Evolutionary conservation across 768 basidiomycete species (phyloP).

Genomic region (Auriculariales sp.): DNA sequence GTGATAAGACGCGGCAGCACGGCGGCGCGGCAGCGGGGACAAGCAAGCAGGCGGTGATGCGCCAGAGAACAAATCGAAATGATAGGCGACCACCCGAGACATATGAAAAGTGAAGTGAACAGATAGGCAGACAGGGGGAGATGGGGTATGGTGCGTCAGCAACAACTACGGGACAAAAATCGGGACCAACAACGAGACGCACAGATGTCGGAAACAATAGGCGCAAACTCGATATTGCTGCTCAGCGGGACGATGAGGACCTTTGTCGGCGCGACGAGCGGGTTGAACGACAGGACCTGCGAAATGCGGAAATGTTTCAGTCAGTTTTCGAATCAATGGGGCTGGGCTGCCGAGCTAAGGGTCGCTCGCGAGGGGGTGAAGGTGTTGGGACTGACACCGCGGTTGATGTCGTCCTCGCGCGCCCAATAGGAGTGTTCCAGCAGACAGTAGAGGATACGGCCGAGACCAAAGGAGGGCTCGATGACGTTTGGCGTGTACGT

Average conservation of each 20-base stretch:
- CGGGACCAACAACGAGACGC: slow-evolving; percentile 23
- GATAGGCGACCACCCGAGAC: too few species aligned
- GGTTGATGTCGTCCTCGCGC: slow-evolving; percentile 80
- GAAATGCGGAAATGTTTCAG: slow-evolving; percentile 8
- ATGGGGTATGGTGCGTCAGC: neutral
- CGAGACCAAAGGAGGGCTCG: slow-evolving; percentile 95
- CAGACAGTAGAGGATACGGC: slow-evolving; percentile 85
- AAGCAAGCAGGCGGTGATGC: too few species aligned
- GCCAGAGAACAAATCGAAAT: too few species aligned
- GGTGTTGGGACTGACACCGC: slow-evolving; percentile 46
- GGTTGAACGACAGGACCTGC: slow-evolving; percentile 81
- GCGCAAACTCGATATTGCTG: slow-evolving; percentile 68
- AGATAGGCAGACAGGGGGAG: slow-evolving; percentile 5
- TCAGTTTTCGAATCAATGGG: neutral
- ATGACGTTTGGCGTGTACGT: slow-evolving; percentile 97
- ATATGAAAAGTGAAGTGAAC: slow-evolving; percentile 6
- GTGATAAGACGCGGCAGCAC: too few species aligned
- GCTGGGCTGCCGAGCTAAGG: neutral
- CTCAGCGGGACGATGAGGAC: slow-evolving; percentile 92
- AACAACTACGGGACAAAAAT: neutral
- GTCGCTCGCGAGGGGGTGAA: neutral
- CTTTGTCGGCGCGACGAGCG: slow-evolving; percentile 88
- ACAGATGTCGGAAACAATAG: slow-evolving; percentile 84
- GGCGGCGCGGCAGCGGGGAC: too few species aligned
- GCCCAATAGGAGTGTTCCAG: slow-evolving; percentile 96